Evolutionary conservation across 768 basidiomycete genomes (phyloP), one percentile per base, ranked within the genome.

Genomic region (Serendipita sp.): DNA sequence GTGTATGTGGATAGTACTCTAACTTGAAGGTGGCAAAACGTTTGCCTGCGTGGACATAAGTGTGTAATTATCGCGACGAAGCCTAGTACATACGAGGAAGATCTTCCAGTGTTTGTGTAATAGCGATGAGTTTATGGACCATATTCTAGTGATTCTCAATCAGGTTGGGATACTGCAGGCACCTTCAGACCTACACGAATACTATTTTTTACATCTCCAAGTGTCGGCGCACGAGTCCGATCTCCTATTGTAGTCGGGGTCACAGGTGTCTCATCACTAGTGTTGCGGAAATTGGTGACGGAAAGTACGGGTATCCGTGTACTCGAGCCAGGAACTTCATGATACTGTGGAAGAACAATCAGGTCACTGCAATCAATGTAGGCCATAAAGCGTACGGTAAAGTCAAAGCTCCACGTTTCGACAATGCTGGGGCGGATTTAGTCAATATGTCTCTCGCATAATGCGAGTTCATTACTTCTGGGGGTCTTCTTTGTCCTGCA

Each of bases 11-110:
- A 13, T 85, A 86, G 71, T 91, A 93, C 71, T 86, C 90, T 10
- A 90, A 73, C 71, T 94, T 93, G 76, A 93, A 89, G 23, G 86
- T 88, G n/a, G 90, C 88, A 69, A 79, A 93, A 37, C 91, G 85
- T 53, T 84, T 84, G 69, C 83, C 89, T 88, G 69, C 16, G 64
- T 44, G 37, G 44, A 60, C 27, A 66, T 16, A 63, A 23, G 62
- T 34, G 44, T 8, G 23, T 44, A 53, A 5, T 60, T 37, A 3
- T 66, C 18, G 34, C 45, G 3, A 37, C 11, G 8, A 64, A 62
- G 31, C 23, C 23, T 23, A 23, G 6, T n/a, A 5, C 83, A 55
- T 70, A 88, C 90, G 84, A 3, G 90, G 90, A 50, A 92, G 75
- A 27, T 78, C 73, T 64, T 91, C 88, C 86, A 91, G 86, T 65